Evolutionary conservation across 345 rosid genomes (phyloP).

Genomic region (Litchi chinensis): DNA sequence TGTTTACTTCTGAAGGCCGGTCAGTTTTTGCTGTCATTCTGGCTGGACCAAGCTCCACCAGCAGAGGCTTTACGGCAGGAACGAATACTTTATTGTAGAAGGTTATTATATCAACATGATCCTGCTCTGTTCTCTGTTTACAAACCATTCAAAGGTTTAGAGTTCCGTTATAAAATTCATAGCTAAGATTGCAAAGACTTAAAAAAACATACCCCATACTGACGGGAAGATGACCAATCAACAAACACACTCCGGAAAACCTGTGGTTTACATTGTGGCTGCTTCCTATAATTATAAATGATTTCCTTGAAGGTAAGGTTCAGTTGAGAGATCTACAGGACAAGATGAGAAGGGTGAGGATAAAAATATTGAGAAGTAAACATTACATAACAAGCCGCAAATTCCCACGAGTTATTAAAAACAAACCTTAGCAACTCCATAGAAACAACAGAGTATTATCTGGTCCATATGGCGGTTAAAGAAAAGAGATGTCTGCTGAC

Average conservation of each 20-base stretch:
- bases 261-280: constrained; percentile 92
- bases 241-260: constrained; percentile 86
- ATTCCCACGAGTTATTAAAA: background rate
- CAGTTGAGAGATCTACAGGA: constrained; percentile 80
- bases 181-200: constrained; percentile 2
- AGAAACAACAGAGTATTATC: constrained; percentile 86
- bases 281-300: constrained; percentile 84
- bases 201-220: constrained; percentile 52
- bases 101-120: constrained; percentile 86
- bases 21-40: constrained; percentile 43
- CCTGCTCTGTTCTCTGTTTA: constrained; percentile 79
- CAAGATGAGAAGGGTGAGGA: constrained; percentile 30
- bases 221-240: constrained; percentile 65
- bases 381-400: constrained; percentile 10
- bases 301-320: constrained; percentile 82
- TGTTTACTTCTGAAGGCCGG: constrained; percentile 52
- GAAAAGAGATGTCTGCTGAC: constrained; percentile 61
- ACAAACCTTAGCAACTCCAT: constrained; percentile 81
- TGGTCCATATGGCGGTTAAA: constrained; percentile 86
- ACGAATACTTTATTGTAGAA: constrained; percentile 91
- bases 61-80: constrained; percentile 79
- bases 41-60: constrained; percentile 78
- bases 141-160: constrained; percentile 32
- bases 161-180: constrained; percentile 14
- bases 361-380: constrained; percentile 12